These are phyloP conservation scores for Phanerochaete carnosa DNA, from an alignment of 768 basidiomycete species.

Conservation along the genomic window DNA sequence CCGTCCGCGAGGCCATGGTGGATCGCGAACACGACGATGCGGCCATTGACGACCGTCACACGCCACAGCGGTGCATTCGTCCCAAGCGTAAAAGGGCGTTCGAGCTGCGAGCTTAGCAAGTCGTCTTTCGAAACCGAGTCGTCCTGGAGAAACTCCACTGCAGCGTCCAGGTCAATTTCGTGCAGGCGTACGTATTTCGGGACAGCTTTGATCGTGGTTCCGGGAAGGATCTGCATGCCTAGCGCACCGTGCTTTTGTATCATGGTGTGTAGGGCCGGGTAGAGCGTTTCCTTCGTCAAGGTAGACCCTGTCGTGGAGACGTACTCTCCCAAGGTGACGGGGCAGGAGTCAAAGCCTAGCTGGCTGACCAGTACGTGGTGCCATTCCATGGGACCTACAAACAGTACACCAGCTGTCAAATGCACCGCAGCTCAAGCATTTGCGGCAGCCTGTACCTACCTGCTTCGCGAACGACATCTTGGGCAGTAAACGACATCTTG, in stretches of 20 bases:
- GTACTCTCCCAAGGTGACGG: background rate
- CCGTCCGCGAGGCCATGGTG: conserved; percentile 40
- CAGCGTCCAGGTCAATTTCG: background rate
- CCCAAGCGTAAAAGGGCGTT: background rate
- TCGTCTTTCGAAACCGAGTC: background rate
- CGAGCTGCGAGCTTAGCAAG: background rate
- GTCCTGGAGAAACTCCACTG: background rate
- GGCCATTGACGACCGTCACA: too few relatives aligned
- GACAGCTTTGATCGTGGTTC: background rate
- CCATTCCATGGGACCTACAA: background rate
- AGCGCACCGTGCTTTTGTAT: background rate
- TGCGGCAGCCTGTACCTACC: too few relatives aligned
- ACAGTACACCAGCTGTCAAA: background rate
- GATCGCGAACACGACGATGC: conserved; percentile 8
- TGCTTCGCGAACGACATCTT: background rate
- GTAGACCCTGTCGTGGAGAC: background rate
- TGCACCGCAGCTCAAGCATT: background rate
- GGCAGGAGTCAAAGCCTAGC: background rate
- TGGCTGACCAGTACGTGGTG: background rate
- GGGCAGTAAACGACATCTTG: too few relatives aligned
- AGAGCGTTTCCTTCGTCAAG: background rate
- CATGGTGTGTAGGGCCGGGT: background rate
- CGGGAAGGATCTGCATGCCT: background rate
- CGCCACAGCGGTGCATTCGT: too few relatives aligned
- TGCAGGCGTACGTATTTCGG: background rate